Percentiles rank a stretch among this genome's conserved stretches.
These are phyloP conservation scores for Mycena venus DNA, from an alignment of 768 basidiomycete genomes.

Conservation along the genomic window DNA sequence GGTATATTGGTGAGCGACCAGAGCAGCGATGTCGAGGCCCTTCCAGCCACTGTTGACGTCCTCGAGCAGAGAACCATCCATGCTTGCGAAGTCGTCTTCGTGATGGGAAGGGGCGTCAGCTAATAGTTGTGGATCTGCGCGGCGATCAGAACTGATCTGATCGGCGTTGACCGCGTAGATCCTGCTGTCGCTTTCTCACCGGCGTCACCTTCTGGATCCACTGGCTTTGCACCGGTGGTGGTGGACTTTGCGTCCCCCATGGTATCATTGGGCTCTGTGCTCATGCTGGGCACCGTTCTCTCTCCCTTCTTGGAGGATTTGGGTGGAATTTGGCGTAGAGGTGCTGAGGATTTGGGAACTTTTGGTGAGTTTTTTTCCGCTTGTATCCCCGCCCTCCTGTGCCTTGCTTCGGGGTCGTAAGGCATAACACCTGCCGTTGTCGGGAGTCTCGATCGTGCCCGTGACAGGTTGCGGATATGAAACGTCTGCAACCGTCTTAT, in stretches of 20 bases:
- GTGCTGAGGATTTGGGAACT: no score
- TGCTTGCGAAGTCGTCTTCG: not conserved
- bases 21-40: not conserved
- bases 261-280: not conserved
- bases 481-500: not conserved
- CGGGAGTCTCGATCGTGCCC: no score
- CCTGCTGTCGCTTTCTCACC: not conserved
- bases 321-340: not conserved
- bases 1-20: not conserved
- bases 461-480: not conserved
- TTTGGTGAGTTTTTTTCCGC: not conserved
- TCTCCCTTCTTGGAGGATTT: not conserved
- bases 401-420: not conserved
- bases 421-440: not conserved
- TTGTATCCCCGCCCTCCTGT: constrained; percentile 5
- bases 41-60: not conserved
- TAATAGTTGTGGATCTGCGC: no score
- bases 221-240: no score
- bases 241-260: no score
- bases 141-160: not conserved
- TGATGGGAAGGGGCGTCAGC: not conserved
- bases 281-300: not conserved
- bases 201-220: not conserved
- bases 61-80: not conserved
- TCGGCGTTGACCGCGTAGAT: not conserved